Percentiles rank a stretch among this genome's conserved stretches.
Conservation (phyloP, 192 early-diverging fungal species). For the Coemansia interrupta region DNA sequence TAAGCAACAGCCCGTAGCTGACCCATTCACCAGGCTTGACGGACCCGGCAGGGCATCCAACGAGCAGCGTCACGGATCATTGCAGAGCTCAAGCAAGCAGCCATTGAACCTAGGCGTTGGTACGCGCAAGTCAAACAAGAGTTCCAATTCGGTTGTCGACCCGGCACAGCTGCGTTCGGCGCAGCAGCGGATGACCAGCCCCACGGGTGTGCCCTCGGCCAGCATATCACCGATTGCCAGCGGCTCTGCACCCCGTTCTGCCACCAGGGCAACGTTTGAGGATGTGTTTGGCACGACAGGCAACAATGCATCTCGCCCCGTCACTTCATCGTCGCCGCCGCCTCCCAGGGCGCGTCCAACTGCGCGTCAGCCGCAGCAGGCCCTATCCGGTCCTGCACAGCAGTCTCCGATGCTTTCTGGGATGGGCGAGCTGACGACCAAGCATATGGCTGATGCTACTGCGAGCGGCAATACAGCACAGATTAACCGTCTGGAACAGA, state of each 20-base stretch:
- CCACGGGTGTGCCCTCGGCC: neutral
- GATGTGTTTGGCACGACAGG: constrained; percentile 24
- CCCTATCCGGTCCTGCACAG: neutral
- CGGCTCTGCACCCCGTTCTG: constrained; percentile 2
- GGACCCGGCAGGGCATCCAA: constrained; percentile 5
- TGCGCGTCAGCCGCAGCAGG: constrained; percentile 11
- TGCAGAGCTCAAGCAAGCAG: constrained; percentile 13
- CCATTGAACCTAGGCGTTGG: constrained; percentile 38
- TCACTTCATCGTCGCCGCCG: neutral
- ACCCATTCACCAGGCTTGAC: constrained; percentile 26
- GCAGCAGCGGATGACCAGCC: constrained; percentile 34
- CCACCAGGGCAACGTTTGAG: constrained; percentile 25
- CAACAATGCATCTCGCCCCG: constrained; percentile 8
- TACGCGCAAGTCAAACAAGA: constrained; percentile 29
- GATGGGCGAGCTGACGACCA: constrained; percentile 31
- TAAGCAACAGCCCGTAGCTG: neutral
- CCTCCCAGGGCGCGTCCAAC: constrained; percentile 35
- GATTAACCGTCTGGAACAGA: constrained; percentile 31
- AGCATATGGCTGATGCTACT: constrained; percentile 40
- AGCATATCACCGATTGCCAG: neutral
- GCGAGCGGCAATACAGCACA: constrained; percentile 49
- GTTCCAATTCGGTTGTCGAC: constrained; percentile 34
- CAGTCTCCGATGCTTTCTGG: neutral
- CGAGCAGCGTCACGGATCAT: neutral
- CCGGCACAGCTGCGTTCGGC: constrained; percentile 49